phyloP scores from a whole-genome alignment of 495 filamentous ascomycete species.

The Trichocladium antarcticum region DNA sequence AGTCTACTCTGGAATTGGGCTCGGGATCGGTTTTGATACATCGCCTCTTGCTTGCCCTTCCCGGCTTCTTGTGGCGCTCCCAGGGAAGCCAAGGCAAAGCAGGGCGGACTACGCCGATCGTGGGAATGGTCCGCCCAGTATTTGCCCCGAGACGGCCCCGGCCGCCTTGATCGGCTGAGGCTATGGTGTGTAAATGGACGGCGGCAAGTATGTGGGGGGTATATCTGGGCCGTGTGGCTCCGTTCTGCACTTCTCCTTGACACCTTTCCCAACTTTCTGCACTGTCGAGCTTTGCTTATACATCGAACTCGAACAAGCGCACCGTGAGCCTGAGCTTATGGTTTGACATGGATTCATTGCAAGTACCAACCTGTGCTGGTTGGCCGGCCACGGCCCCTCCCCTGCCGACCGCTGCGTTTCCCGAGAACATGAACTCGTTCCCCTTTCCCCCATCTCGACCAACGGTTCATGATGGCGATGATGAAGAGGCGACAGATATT shows the following conservation, averaged over 20 bases:
- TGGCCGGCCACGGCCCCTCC: not conserved
- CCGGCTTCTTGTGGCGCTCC: not conserved
- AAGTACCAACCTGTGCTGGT: not conserved
- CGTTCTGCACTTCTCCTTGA: not conserved
- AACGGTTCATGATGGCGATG: not conserved
- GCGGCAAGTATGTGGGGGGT: not conserved
- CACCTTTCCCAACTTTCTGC: not conserved
- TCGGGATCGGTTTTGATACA: not conserved
- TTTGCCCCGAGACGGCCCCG: not conserved
- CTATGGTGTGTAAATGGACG: not conserved
- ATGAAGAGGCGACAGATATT: slow-evolving; percentile 1
- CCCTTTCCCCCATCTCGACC: not conserved
- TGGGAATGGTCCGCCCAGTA: not conserved
- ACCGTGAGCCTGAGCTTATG: not conserved
- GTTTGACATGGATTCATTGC: not conserved
- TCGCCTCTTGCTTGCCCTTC: not conserved
- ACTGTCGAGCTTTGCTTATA: not conserved
- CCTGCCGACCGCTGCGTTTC: not conserved
- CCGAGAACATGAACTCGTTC: not conserved
- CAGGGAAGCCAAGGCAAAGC: not conserved
- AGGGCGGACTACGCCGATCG: not conserved
- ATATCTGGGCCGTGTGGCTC: not conserved
- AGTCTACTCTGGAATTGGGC: not conserved
- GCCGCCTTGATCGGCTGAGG: not conserved
- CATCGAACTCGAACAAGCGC: not conserved